Percentiles rank a stretch among this genome's conserved stretches.
Evolutionary conservation across 805 yeast species (phyloP).

Genomic region (Kregervanrija delftensis): DNA sequence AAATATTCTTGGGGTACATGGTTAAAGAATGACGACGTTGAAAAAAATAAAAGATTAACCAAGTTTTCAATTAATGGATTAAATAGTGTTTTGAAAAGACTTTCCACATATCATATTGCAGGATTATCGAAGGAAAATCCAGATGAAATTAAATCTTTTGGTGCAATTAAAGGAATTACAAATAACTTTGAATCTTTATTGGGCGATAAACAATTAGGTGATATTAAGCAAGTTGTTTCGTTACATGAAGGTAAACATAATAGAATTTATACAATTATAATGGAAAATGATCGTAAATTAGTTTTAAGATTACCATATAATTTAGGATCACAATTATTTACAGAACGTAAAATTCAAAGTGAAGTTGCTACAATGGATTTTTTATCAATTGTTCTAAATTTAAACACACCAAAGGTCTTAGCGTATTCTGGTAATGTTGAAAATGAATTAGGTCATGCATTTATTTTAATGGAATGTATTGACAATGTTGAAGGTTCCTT

Average conservation of each 20-base stretch:
- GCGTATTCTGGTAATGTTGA: conserved; percentile 55
- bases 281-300: conserved; percentile 37
- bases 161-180: conserved; percentile 14
- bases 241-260: conserved; percentile 94
- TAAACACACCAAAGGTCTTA: conserved; percentile 67
- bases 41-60: conserved; percentile 73
- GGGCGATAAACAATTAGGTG: conserved; percentile 13
- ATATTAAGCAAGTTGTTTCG: conserved; percentile 67
- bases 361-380: conserved; percentile 96
- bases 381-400: conserved; percentile 51
- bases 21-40: conserved; percentile 70
- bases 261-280: conserved; percentile 67
- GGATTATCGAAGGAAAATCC: conserved; percentile 27
- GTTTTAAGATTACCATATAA: conserved; percentile 84
- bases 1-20: conserved; percentile 94
- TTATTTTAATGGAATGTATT: conserved; percentile 70
- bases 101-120: conserved; percentile 4
- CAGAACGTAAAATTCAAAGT: conserved; percentile 64
- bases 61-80: conserved; percentile 77
- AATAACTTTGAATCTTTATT: conserved; percentile 16
- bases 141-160: conserved; percentile 30
- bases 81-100: conserved; percentile 25
- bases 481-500: conserved; percentile 59
- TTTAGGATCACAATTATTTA: conserved; percentile 57
- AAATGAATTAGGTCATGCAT: conserved; percentile 68